Percentiles rank a stretch among this genome's conserved stretches.
These are phyloP conservation scores for Chlorella vulgaris DNA, from an alignment of 139 green algal genomes.

Conservation along the genomic window DNA sequence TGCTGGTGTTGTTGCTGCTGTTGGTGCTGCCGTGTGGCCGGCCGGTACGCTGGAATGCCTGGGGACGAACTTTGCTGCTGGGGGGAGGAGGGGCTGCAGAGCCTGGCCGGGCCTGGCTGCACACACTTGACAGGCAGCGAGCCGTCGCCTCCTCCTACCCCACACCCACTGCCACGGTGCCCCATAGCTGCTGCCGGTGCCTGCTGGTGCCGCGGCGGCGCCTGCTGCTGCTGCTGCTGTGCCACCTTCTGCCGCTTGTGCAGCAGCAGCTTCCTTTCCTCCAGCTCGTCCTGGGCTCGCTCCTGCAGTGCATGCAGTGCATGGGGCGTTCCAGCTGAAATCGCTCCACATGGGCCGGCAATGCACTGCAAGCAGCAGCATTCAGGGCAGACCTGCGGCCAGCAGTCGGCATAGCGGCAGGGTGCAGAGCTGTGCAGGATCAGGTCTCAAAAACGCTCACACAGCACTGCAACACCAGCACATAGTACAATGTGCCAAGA, in stretches of 20 bases:
- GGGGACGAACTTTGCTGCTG: background rate
- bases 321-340: background rate
- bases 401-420: too few species aligned
- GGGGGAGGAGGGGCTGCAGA: background rate
- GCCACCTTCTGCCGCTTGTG: constrained; percentile 38
- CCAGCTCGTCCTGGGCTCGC: constrained; percentile 25
- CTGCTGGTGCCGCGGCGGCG: constrained; percentile 19
- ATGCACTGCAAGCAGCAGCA: too few species aligned
- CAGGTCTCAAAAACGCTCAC: too few species aligned
- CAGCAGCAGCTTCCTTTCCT: constrained; percentile 8
- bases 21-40: background rate
- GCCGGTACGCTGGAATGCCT: constrained; percentile 11
- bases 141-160: background rate
- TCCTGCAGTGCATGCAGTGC: background rate
- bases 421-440: too few species aligned
- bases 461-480: too few species aligned
- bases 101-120: too few species aligned
- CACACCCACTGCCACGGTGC: background rate
- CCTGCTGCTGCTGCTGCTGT: constrained; percentile 28
- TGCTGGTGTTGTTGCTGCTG: background rate
- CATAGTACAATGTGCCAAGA: background rate
- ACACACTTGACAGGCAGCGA: background rate
- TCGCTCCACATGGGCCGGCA: too few species aligned
- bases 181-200: constrained; percentile 11
- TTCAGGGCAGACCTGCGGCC: too few species aligned